Base-by-base conservation (phyloP, 179 eudicot species). In the Silene coronaria region DNA sequence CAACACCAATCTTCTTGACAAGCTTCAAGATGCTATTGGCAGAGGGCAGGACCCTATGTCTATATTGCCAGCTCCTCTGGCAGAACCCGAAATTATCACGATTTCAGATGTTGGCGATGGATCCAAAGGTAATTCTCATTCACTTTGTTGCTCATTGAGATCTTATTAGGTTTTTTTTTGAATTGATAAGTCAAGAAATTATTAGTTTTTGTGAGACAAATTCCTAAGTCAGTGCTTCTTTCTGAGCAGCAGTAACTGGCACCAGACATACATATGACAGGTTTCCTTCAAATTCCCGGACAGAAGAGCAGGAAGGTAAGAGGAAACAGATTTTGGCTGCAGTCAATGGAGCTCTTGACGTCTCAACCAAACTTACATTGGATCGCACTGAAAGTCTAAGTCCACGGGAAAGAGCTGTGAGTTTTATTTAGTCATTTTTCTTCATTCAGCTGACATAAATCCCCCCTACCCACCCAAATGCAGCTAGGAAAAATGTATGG, bases 11-110 rank as follows among this genome's bases (percentile, higher is more conserved):
- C 99, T 95, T 84, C 92, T 95, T 79, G 97, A 95, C 84, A 95
- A 89, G 87, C 86, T 95, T 86, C 99, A 95, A 88, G 99, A 95
- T 87, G 97, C 99, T 32, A 84, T 88, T 75, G 99, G 99, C 76
- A 91, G 99, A 86, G 89, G 97, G 71, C 97, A 95, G 82, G 88
- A 92, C 81, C 97, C 96, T 77, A 75, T 84, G 71, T 92, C 99
- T 70, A 83, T 95, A 76, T 85, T 95, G 75, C 97, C 93, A 17
- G 71, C 90, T 55, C 83, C 85, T 71, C 70, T 71, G 73, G 71
- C 76, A 74, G 97, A 89, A 77, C 93, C 92, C 53, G 99, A 95
- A 82, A 88, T 91, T 80, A 82, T 95, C 80, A 92, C 97, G 21
- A 88, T 95, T 61, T 88, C 97, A 71, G 97, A 93, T 75, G 77